Evolutionary conservation across 208 protist species (phyloP).

Genomic region (Trypanosoma conorhini): DNA sequence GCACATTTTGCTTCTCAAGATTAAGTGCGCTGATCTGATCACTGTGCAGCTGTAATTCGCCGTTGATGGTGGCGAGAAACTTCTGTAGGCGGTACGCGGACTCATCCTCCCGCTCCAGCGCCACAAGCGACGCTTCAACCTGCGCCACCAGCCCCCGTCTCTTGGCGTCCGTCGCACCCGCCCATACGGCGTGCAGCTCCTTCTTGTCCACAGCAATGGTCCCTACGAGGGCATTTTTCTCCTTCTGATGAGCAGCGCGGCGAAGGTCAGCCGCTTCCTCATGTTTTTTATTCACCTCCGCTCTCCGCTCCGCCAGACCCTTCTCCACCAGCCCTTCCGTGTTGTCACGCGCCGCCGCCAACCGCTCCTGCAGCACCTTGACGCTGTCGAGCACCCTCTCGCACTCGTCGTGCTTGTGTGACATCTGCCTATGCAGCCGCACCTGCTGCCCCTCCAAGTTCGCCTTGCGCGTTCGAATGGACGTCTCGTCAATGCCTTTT

Average conservation of each 20-base stretch:
- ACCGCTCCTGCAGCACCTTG: neutral
- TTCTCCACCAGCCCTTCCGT: constrained; percentile 16
- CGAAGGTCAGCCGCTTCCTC: constrained; percentile 11
- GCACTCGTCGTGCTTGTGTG: constrained; percentile 14
- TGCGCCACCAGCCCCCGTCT: neutral
- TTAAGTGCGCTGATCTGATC: constrained; percentile 14
- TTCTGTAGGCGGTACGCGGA: constrained; percentile 20
- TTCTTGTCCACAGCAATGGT: neutral
- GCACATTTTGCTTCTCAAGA: constrained; percentile 4
- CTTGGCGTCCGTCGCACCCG: neutral
- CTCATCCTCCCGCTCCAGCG: constrained; percentile 20
- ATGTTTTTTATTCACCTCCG: constrained; percentile 10
- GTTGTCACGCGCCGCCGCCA: neutral
- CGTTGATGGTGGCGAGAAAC: constrained; percentile 19
- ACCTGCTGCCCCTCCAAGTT: constrained; percentile 4
- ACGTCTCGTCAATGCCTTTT: constrained; percentile 14
- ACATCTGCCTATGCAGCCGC: constrained; percentile 13
- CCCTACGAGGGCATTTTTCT: neutral
- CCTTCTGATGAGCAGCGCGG: constrained; percentile 16
- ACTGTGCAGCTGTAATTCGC: constrained; percentile 5
- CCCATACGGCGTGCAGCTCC: neutral
- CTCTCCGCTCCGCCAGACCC: constrained; percentile 1
- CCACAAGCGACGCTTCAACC: neutral
- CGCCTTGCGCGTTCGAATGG: constrained; percentile 2
- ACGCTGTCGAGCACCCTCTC: constrained; percentile 3